These are phyloP conservation scores for Davidsoniella virescens DNA, from an alignment of 2,329 filamentous ascomycete genomes.

Conservation along the genomic window DNA sequence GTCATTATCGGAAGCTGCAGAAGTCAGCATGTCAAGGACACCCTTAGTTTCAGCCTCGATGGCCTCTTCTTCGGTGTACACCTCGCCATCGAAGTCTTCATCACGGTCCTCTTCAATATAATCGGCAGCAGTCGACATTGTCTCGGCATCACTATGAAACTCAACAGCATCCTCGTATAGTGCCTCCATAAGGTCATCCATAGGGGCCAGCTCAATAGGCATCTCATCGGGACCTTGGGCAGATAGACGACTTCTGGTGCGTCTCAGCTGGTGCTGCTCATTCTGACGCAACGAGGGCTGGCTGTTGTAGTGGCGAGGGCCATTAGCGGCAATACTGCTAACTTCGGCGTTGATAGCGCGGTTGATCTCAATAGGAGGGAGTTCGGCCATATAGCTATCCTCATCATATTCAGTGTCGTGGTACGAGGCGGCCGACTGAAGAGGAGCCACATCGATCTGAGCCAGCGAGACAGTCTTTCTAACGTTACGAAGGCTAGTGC, in stretches of 20 bases:
- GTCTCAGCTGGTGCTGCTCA: slow-evolving; percentile 25
- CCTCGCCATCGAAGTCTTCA: neutral
- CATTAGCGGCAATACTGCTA: slow-evolving; percentile 2
- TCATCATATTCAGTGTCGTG: slow-evolving; percentile 1
- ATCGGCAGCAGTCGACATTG: neutral
- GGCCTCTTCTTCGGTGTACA: neutral
- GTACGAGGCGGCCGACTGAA: neutral
- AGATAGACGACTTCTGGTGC: slow-evolving; percentile 26
- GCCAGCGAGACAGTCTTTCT: slow-evolving; percentile 3
- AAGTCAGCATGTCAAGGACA: slow-evolving; percentile 1
- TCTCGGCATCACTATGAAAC: slow-evolving; percentile 19
- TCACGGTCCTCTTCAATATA: too few species aligned
- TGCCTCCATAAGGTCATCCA: slow-evolving; percentile 25
- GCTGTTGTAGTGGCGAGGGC: slow-evolving; percentile 33
- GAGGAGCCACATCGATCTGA: slow-evolving; percentile 14
- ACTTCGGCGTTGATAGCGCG: slow-evolving; percentile 13
- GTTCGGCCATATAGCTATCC: slow-evolving; percentile 5
- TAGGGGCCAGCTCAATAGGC: slow-evolving; percentile 8
- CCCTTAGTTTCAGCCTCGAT: neutral
- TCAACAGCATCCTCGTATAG: slow-evolving; percentile 31
- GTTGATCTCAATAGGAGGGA: neutral
- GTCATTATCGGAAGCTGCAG: neutral
- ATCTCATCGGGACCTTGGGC: slow-evolving; percentile 18
- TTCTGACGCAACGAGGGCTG: slow-evolving; percentile 34
- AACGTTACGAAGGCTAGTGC: neutral